These are phyloP conservation scores for Epithemia pelagica DNA, from an alignment of 108 stramenopile species.

Conservation along the genomic window DNA sequence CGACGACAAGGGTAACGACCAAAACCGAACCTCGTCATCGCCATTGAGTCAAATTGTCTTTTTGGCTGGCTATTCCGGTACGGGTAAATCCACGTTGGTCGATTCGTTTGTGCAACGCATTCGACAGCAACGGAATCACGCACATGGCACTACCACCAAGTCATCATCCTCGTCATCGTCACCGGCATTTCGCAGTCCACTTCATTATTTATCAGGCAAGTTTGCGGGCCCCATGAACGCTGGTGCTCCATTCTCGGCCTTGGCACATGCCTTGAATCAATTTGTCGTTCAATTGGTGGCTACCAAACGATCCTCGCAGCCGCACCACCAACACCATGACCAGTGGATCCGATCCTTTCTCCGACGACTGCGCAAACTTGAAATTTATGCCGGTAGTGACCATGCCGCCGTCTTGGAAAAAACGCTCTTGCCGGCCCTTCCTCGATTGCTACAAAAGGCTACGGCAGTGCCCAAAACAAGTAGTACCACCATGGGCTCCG, in stretches of 20 bases:
- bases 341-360: neutral
- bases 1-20: too few relatives aligned
- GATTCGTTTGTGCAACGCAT: constrained; percentile 12
- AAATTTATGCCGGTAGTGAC: constrained; percentile 8
- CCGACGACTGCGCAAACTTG: neutral
- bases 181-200: too few relatives aligned
- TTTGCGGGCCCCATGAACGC: neutral
- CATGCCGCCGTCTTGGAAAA: neutral
- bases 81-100: constrained; percentile 22
- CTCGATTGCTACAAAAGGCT: neutral
- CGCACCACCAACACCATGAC: neutral
- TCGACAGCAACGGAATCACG: constrained; percentile 8
- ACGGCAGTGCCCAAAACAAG: neutral
- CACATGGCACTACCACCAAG: neutral
- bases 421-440: neutral
- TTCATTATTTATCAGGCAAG: constrained; percentile 5
- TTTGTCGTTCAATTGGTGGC: neutral
- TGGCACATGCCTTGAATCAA: neutral
- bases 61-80: constrained; percentile 21
- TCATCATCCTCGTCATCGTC: neutral
- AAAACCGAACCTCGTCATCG: too few relatives aligned
- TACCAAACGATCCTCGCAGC: neutral
- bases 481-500: neutral
- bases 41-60: constrained; percentile 14
- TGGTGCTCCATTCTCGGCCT: neutral